Conservation (phyloP, 164 flowering plant species). For the Pachysandra terminalis region DNA sequence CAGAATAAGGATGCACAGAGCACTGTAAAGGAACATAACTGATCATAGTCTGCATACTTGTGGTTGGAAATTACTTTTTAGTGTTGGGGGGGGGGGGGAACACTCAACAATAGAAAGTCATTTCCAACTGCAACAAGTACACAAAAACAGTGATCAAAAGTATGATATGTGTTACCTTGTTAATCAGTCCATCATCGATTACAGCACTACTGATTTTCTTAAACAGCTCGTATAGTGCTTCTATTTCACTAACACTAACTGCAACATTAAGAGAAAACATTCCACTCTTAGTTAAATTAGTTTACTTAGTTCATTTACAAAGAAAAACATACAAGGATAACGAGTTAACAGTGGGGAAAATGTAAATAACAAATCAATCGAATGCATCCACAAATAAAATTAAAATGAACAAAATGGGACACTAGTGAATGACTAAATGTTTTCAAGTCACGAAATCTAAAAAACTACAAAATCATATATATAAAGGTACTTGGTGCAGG, state of each 20-base stretch:
- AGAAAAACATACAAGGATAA: background rate
- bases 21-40: background rate
- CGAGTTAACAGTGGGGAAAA: too few species aligned
- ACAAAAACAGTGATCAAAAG: conserved; percentile 13
- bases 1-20: background rate
- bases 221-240: conserved; percentile 80
- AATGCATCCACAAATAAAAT: background rate
- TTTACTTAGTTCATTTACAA: background rate
- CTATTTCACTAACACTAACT: conserved; percentile 90
- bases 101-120: background rate
- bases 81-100: too few species aligned
- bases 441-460: too few species aligned
- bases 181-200: conserved; percentile 82
- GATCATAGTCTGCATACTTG: too few species aligned
- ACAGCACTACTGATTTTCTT: conserved; percentile 94
- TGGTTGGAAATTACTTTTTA: too few species aligned
- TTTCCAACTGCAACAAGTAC: background rate
- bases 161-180: conserved; percentile 47
- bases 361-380: background rate
- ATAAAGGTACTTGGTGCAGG: too few species aligned
- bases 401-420: too few species aligned
- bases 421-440: too few species aligned
- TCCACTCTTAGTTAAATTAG: conserved; percentile 2
- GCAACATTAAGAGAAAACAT: conserved; percentile 32
- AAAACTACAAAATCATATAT: too few species aligned